Percentiles rank a stretch among this genome's conserved stretches.
Evolutionary conservation across 2,329 filamentous ascomycete species (phyloP).

Genomic region (Cryphonectria parasitica): DNA sequence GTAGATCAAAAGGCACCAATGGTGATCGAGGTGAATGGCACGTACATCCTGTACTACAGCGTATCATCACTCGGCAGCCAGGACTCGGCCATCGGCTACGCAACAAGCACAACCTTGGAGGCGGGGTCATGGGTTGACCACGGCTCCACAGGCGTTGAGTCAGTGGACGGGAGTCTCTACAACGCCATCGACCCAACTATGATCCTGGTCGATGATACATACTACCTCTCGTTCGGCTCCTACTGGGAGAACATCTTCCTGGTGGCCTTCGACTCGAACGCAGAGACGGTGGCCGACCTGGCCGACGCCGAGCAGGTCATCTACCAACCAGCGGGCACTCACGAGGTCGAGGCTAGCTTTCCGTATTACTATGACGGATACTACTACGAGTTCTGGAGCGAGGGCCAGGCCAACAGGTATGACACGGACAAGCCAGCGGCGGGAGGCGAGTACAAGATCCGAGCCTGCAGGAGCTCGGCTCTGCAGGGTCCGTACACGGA

Average conservation of each 20-base stretch:
- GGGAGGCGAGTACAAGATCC: conserved; percentile 68
- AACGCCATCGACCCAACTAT: conserved; percentile 61
- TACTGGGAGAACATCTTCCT: conserved; percentile 71
- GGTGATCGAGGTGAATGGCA: conserved; percentile 56
- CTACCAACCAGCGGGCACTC: conserved; percentile 53
- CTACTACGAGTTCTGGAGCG: conserved; percentile 68
- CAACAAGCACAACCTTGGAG: conserved; percentile 38
- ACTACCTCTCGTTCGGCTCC: conserved; percentile 65
- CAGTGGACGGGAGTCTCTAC: conserved; percentile 44
- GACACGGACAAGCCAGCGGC: conserved; percentile 53
- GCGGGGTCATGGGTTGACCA: conserved; percentile 55
- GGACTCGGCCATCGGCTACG: conserved; percentile 64
- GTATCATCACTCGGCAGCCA: conserved; percentile 65
- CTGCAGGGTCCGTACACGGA: conserved; percentile 62
- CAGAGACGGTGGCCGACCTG: conserved; percentile 36
- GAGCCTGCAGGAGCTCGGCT: conserved; percentile 60
- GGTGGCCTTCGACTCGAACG: conserved; percentile 50
- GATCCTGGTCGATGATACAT: conserved; percentile 48
- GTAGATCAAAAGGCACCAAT: conserved; percentile 60
- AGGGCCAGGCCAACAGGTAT: conserved; percentile 64
- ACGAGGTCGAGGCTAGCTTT: conserved; percentile 60
- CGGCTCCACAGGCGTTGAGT: conserved; percentile 52
- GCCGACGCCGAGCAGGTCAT: conserved; percentile 49
- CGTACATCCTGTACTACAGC: conserved; percentile 69
- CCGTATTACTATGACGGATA: conserved; percentile 59